Percentiles rank a stretch among this genome's conserved stretches.
Evolutionary conservation across 768 basidiomycete species (phyloP).

Genomic region (Lentinus brumalis): DNA sequence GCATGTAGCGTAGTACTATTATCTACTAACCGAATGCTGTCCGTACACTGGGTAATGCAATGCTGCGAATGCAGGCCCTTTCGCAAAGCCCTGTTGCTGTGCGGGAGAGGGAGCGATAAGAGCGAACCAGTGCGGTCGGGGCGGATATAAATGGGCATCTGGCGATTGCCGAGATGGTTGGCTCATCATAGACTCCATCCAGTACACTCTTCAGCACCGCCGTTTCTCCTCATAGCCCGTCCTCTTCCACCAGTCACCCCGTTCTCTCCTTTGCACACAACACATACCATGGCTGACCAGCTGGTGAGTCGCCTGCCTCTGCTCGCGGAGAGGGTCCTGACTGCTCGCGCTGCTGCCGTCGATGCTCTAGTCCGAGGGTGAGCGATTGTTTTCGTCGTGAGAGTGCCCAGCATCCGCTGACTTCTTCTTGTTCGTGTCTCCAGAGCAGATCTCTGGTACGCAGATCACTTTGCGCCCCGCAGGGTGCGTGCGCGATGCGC

Average conservation of each 20-base stretch:
- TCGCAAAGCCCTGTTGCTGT: neutral
- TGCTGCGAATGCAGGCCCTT: neutral
- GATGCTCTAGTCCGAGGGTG: slow-evolving; percentile 27
- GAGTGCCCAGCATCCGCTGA: slow-evolving; percentile 16
- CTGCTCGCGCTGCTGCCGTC: neutral
- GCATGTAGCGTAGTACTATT: neutral
- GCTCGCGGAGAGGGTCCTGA: neutral
- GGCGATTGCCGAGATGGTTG: slow-evolving; percentile 34
- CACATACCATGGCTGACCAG: slow-evolving; percentile 51
- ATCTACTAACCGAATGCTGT: neutral
- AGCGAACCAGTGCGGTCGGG: slow-evolving; percentile 10
- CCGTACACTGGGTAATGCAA: neutral
- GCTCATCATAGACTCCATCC: slow-evolving; percentile 6
- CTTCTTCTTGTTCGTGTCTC: slow-evolving; percentile 11
- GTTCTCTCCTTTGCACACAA: slow-evolving; percentile 10
- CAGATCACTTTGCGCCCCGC: slow-evolving; percentile 12
- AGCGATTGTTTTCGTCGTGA: slow-evolving; percentile 18
- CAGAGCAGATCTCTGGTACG: slow-evolving; percentile 92
- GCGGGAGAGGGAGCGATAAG: slow-evolving; percentile 10
- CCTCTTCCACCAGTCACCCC: slow-evolving; percentile 2
- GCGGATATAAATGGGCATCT: slow-evolving; percentile 3
- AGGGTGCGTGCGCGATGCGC: slow-evolving; percentile 2
- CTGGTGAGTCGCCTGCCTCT: slow-evolving; percentile 39
- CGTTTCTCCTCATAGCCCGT: slow-evolving; percentile 20
- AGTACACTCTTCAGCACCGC: slow-evolving; percentile 10